phyloP scores from a whole-genome alignment of 805 yeast species.

The Starmerella apicola region DNA sequence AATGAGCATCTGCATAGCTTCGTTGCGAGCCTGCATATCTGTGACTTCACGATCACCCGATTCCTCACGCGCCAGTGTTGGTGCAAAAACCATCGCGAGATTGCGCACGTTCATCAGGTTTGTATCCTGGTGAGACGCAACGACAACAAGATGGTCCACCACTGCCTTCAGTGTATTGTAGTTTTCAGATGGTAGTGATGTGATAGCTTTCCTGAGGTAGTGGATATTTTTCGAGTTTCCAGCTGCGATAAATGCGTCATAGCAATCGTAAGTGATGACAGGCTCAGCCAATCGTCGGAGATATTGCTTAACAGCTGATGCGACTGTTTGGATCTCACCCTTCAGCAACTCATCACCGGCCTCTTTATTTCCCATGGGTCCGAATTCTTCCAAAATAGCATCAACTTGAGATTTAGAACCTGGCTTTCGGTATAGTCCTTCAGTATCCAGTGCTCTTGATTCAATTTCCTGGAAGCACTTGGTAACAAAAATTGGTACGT shows the following conservation, averaged over 20 bases:
- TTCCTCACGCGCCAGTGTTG: conserved; percentile 70
- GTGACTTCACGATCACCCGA: conserved; percentile 69
- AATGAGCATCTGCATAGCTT: conserved; percentile 58
- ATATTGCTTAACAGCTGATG: conserved; percentile 78
- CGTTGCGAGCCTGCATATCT: conserved; percentile 74
- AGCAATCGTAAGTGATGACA: conserved; percentile 55
- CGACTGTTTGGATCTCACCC: conserved; percentile 75
- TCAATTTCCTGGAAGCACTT: conserved; percentile 71
- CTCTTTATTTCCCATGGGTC: conserved; percentile 14
- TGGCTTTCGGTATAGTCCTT: conserved; percentile 83
- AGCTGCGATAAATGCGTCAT: conserved; percentile 53
- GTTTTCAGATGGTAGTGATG: conserved; percentile 56
- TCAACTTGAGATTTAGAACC: conserved; percentile 65
- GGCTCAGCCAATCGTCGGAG: conserved; percentile 77
- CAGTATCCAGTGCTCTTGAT: conserved; percentile 55
- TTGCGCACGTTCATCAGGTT: conserved; percentile 80
- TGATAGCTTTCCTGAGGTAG: conserved; percentile 37
- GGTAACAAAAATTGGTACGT: conserved; percentile 58
- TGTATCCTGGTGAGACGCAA: conserved; percentile 38
- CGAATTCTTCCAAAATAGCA: conserved; percentile 32
- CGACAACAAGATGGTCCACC: conserved; percentile 50
- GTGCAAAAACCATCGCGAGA: conserved; percentile 86
- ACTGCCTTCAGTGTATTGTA: conserved; percentile 42
- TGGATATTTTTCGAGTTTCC: conserved; percentile 32
- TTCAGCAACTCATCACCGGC: conserved; percentile 29